A percentile compares a stretch with the other conserved stretches of the same genome.
Conservation (phyloP, 768 basidiomycete genomes). For the Gloeopeniophorella convolvens region DNA sequence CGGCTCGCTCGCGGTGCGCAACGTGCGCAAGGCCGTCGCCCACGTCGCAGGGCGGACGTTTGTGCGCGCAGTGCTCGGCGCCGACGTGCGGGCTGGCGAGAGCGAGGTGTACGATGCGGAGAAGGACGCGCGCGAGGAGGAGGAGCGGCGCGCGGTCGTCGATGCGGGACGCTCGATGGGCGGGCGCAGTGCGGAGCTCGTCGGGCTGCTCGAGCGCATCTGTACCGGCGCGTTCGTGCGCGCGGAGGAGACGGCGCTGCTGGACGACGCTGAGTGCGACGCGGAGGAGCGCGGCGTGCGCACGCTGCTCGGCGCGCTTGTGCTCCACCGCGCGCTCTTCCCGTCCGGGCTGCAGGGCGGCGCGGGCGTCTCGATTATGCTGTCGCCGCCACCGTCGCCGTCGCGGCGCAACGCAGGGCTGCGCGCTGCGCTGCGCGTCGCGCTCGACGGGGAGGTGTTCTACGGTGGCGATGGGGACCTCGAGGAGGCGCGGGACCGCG, state of each 20-base stretch:
- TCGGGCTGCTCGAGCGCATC: slow-evolving; percentile 47
- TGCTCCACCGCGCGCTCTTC: slow-evolving; percentile 60
- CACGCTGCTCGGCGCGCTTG: slow-evolving; percentile 51
- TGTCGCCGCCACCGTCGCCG: slow-evolving; percentile 60
- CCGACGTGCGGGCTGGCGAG: slow-evolving; percentile 9
- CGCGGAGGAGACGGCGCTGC: slow-evolving; percentile 25
- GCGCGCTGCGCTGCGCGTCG: slow-evolving; percentile 41
- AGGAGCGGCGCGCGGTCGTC: slow-evolving; percentile 43
- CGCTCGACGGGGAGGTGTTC: slow-evolving; percentile 50
- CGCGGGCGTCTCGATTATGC: slow-evolving; percentile 30
- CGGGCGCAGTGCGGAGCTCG: slow-evolving; percentile 48
- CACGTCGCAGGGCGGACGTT: slow-evolving; percentile 51
- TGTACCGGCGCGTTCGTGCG: slow-evolving; percentile 22
- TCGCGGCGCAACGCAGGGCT: slow-evolving; percentile 34
- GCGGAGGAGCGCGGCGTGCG: slow-evolving; percentile 47
- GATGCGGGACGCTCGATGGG: slow-evolving; percentile 60
- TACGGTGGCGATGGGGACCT: slow-evolving; percentile 33
- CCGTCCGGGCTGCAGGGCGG: slow-evolving; percentile 24
- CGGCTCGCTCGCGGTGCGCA: slow-evolving; percentile 41
- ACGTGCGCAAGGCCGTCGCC: slow-evolving; percentile 48
- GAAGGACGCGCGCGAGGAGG: slow-evolving; percentile 29
- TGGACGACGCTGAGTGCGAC: slow-evolving; percentile 15
- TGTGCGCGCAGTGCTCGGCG: slow-evolving; percentile 36
- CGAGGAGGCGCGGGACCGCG: slow-evolving; percentile 72
- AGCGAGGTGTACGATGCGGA: slow-evolving; percentile 26